Conservation (phyloP, 1,139 yeast species). For the Blastobotrys niveus region DNA sequence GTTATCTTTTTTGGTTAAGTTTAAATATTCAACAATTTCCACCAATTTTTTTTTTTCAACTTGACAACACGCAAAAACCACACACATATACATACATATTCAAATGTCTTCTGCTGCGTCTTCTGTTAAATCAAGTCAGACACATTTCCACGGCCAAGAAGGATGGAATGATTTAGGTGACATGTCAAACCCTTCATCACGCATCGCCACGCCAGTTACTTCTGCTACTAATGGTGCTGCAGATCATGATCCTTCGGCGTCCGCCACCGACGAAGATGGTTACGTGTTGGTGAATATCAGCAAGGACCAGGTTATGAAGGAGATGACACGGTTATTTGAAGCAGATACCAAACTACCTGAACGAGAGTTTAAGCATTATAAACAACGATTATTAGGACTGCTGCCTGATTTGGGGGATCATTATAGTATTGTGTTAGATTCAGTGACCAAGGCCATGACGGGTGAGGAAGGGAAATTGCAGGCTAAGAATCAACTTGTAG, state of each 20-base stretch:
- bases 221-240: background rate
- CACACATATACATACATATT: too few relatives aligned
- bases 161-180: slow-evolving; percentile 14
- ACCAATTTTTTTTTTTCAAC: too few relatives aligned
- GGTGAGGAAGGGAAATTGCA: slow-evolving; percentile 11
- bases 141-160: slow-evolving; percentile 9
- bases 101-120: too few relatives aligned
- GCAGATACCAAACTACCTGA: slow-evolving; percentile 30
- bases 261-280: slow-evolving; percentile 2
- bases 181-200: slow-evolving; percentile 3
- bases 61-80: too few relatives aligned
- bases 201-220: slow-evolving; percentile 1
- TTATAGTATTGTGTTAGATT: slow-evolving; percentile 23
- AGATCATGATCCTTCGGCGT: background rate
- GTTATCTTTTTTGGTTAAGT: too few relatives aligned
- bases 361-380: slow-evolving; percentile 39
- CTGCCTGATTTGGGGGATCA: slow-evolving; percentile 27
- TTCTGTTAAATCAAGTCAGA: slow-evolving; percentile 9
- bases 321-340: slow-evolving; percentile 20
- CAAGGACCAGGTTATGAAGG: slow-evolving; percentile 23
- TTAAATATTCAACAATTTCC: too few relatives aligned
- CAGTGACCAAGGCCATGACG: slow-evolving; percentile 13
- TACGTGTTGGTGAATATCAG: slow-evolving; percentile 10
- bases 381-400: slow-evolving; percentile 31
- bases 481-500: slow-evolving; percentile 35